These are phyloP conservation scores for Withania somnifera DNA, from an alignment of 305 asterid genomes.

Conservation along the genomic window DNA sequence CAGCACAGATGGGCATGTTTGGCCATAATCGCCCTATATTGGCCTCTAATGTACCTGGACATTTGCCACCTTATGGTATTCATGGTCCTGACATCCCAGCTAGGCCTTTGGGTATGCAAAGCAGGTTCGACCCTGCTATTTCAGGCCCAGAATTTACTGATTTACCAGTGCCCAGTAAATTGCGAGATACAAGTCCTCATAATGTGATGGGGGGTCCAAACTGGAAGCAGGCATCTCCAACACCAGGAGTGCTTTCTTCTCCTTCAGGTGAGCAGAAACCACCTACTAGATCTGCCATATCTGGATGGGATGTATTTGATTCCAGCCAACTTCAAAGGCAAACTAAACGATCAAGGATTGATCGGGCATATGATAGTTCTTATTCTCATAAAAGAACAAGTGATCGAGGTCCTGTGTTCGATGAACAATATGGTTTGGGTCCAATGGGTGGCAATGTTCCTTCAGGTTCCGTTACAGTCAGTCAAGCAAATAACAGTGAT, in stretches of 20 bases:
- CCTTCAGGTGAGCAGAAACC: slow-evolving; percentile 42
- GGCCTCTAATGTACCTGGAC: slow-evolving; percentile 38
- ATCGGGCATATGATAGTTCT: slow-evolving; percentile 24
- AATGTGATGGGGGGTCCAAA: slow-evolving; percentile 47
- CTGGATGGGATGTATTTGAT: slow-evolving; percentile 63
- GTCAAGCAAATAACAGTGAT: not conserved
- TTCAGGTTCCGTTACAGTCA: slow-evolving; percentile 24
- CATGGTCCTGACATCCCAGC: slow-evolving; percentile 42
- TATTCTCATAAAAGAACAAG: slow-evolving; percentile 36
- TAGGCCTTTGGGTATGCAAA: slow-evolving; percentile 54
- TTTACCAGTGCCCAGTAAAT: slow-evolving; percentile 28
- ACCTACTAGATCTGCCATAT: slow-evolving; percentile 26
- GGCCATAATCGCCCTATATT: slow-evolving; percentile 48
- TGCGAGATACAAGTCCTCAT: slow-evolving; percentile 40
- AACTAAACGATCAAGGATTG: slow-evolving; percentile 71
- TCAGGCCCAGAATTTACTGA: slow-evolving; percentile 43
- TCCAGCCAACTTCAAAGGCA: slow-evolving; percentile 64
- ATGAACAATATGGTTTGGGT: slow-evolving; percentile 36
- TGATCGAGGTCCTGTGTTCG: slow-evolving; percentile 23
- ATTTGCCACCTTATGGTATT: slow-evolving; percentile 35
- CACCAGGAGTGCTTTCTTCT: slow-evolving; percentile 49
- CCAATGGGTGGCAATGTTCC: slow-evolving; percentile 21
- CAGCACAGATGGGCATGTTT: slow-evolving; percentile 54
- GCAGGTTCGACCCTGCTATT: slow-evolving; percentile 38
- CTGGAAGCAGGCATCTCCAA: slow-evolving; percentile 77